Percentiles rank a stretch among this genome's conserved stretches.
Conservation (phyloP, 164 flowering plant species). For the Chimonanthus salicifolius region DNA sequence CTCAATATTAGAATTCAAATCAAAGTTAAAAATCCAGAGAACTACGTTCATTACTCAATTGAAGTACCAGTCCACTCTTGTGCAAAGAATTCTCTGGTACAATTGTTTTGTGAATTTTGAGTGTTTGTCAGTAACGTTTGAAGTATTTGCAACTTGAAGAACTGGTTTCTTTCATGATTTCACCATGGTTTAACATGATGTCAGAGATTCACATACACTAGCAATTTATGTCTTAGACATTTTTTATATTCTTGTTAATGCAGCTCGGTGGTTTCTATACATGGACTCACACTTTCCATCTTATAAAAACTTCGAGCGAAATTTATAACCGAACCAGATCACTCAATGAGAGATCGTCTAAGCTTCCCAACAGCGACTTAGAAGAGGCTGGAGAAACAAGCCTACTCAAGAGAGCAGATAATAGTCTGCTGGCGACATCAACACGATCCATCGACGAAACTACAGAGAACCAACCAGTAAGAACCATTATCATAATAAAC, state of each 20-base stretch:
- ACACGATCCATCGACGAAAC: constrained; percentile 20
- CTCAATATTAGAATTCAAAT: not conserved
- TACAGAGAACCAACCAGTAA: constrained; percentile 28
- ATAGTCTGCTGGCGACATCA: constrained; percentile 8
- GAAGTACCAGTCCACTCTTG: not conserved
- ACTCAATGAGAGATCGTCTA: constrained; percentile 16
- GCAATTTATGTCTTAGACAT: not conserved
- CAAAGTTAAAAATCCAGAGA: not conserved
- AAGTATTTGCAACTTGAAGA: not conserved
- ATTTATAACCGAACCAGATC: constrained; percentile 22
- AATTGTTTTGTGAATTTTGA: not conserved
- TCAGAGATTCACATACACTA: not conserved
- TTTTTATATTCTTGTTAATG: constrained; percentile 6
- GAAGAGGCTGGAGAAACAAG: constrained; percentile 33
- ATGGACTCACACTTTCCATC: constrained; percentile 79
- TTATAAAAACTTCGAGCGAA: constrained; percentile 39
- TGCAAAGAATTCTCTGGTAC: not conserved
- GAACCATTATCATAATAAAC: constrained; percentile 1
- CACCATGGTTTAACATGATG: not conserved
- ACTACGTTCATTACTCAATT: too few relatives aligned
- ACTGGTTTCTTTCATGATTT: not conserved
- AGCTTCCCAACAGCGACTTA: constrained; percentile 43
- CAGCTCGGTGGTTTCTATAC: constrained; percentile 91
- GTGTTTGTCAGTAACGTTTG: not conserved
- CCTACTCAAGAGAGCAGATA: constrained; percentile 39